Evolutionary conservation across 106 monocot genomes (phyloP), one percentile per base, ranked within the genome.

Genomic region (Alisma plantagoaquatica): DNA sequence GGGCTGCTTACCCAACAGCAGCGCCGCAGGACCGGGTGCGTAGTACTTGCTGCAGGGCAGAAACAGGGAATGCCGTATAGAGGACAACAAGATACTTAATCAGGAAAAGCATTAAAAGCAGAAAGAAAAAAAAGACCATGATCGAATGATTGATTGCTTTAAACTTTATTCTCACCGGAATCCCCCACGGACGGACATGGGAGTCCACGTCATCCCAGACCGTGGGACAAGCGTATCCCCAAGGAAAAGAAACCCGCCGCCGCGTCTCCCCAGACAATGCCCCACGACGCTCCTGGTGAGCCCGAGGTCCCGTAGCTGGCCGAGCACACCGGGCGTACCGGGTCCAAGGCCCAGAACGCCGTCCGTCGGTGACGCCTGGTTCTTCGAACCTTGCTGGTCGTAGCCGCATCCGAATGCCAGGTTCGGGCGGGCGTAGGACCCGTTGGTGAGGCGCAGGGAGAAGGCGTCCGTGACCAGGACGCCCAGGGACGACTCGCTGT

Each of bases 321-420:
- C 70, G 19, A 75, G n/a, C 16, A 84, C 33, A 69, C 84, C 66
- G 16, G 57, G 33, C n/a, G 53, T 55, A 3, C 84, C 84, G 11
- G 20, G 33, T 5, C 84, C 90, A 1, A 91, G 72, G 2, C 90
- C 90, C 12, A 91, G 68, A 41, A 91, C 54, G 1, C 90, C 90
- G 30, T 91, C 90, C 3, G 77, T 77, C 0, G 59, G 42, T 7
- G 72, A 56, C 14, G 55, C 38, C 15, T 27, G 4, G 15, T 41
- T 63, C 23, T 30, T 23, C 20, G 24, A 57, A 16, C 35, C 61
- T 22, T 75, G 71, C 64, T 91, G 90, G 41, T 84, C 74, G 32
- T 84, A 84, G 2, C 90, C 84, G 19, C 90, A 87, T 55, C 77
- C 82, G 24, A 91, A 91, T 23, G 71, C 62, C 54, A 91, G 72